Evolutionary conservation across 371 early-diverging fungal genomes (phyloP), one percentile per base, ranked within the genome.

Genomic region (Mortierella sp.): DNA sequence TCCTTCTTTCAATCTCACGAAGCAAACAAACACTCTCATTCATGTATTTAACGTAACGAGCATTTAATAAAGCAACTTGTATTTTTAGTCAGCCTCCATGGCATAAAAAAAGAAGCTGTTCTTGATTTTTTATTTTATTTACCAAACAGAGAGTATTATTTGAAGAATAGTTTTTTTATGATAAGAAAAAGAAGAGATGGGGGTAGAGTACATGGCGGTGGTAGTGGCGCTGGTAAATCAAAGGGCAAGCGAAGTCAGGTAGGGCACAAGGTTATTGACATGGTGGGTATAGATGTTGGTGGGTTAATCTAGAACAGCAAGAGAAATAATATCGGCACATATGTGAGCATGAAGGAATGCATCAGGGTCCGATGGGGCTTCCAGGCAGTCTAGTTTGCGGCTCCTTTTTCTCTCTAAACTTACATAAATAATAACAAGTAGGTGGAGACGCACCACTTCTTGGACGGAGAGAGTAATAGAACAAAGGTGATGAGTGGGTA

Each of bases 211-310:
- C 63, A 63, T 8, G 63, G 50, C 3, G 55, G 55, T 7, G 55
- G 19, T 5, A 7, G 42, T 38, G 42, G 42, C 42, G 42, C 42
- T 38, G 28, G 63, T 34, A 21, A 24, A 8, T 68, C 68, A 38
- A 38, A 8, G 21, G 68, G 14, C 28, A 21, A 34, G 21, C 34
- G 38, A 21, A 21, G 24, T 34, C 34, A 63, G 38, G 24, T 34
- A 65, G 34, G 19, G 34, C n/a, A 55, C 42, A 55, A 2, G 55
- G 21, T n/a, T 55, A 19, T 21, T 3, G 19, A 31, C 34, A 63
- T 14, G 38, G 34, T 68, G 68, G 68, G 68, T 68, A 68, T 68
- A 68, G 68, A 68, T 68, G 50, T 11, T 16, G 50, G 42, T 38
- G 2, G 14, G 11, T 68, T 19, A 68, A 24, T 68, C 68, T 68